These are phyloP conservation scores for Chytriomyces confervae DNA, from an alignment of 192 early-diverging fungal genomes.

Conservation along the genomic window DNA sequence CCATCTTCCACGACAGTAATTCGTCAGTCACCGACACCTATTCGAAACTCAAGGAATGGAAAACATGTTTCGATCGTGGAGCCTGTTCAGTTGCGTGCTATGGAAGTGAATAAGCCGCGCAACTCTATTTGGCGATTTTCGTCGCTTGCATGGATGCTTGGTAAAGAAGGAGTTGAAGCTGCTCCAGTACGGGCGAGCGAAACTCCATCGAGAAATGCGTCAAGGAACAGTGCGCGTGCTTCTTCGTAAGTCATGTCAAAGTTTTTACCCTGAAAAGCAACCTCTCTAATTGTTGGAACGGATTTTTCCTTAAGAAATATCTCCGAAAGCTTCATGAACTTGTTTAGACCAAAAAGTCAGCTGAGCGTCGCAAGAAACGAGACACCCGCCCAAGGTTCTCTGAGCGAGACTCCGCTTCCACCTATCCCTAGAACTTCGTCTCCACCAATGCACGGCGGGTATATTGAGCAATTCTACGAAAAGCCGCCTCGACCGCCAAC, in stretches of 20 bases:
- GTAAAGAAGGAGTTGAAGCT: not conserved
- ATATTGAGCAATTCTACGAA: not conserved
- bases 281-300: too few species aligned
- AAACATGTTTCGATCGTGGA: conserved; percentile 10
- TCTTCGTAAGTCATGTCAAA: not conserved
- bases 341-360: not conserved
- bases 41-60: too few species aligned
- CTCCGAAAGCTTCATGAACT: not conserved
- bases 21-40: too few species aligned
- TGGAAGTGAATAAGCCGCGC: not conserved
- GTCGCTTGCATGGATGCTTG: not conserved
- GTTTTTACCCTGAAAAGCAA: too few species aligned
- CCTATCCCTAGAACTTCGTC: not conserved
- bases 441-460: not conserved
- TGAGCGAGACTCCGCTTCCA: not conserved
- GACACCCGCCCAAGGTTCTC: not conserved
- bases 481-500: not conserved
- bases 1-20: not conserved
- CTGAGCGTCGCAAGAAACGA: not conserved
- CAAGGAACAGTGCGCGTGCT: not conserved
- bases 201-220: not conserved
- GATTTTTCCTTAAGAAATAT: not conserved
- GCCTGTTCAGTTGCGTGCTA: not conserved
- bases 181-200: not conserved
- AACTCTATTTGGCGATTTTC: not conserved